phyloP scores from a whole-genome alignment of 2,329 filamentous ascomycete species.

The Aspergillus sp. region DNA sequence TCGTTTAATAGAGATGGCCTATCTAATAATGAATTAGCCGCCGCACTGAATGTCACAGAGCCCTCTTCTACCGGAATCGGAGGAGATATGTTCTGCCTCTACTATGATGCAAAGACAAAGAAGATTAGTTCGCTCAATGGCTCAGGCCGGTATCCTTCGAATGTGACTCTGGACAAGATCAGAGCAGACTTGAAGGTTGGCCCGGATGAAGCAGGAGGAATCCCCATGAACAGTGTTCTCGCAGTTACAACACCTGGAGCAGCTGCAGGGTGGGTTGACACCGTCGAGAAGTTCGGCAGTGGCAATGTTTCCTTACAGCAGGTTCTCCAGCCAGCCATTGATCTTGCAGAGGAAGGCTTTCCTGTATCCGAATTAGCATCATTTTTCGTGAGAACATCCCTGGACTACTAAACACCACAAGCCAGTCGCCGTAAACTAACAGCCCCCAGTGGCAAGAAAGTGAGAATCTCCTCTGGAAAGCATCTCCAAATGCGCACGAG shows the following conservation, averaged over 20 bases:
- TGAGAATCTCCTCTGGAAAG: slow-evolving; percentile 64
- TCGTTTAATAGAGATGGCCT: not conserved
- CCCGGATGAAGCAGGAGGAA: slow-evolving; percentile 56
- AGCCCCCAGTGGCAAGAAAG: slow-evolving; percentile 65
- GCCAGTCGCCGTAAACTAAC: not conserved
- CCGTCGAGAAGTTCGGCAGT: slow-evolving; percentile 83
- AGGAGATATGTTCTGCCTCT: slow-evolving; percentile 95
- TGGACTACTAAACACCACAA: slow-evolving; percentile 14
- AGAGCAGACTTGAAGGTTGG: slow-evolving; percentile 67
- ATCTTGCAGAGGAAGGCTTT: slow-evolving; percentile 83
- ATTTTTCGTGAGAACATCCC: slow-evolving; percentile 55
- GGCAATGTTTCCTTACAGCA: slow-evolving; percentile 75
- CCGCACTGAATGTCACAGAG: slow-evolving; percentile 89
- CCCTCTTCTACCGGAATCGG: slow-evolving; percentile 92
- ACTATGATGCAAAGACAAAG: slow-evolving; percentile 79
- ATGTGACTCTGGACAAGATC: slow-evolving; percentile 68
- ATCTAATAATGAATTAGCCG: slow-evolving; percentile 56
- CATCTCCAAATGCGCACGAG: slow-evolving; percentile 83
- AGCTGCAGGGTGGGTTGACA: slow-evolving; percentile 89
- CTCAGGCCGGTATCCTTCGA: slow-evolving; percentile 76
- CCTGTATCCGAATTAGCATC: slow-evolving; percentile 81
- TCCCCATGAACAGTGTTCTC: slow-evolving; percentile 75
- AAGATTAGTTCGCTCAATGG: slow-evolving; percentile 87
- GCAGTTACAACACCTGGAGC: slow-evolving; percentile 87
- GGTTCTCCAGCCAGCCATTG: slow-evolving; percentile 78